Evolutionary conservation across 2,329 filamentous ascomycete species (phyloP), one percentile per base, ranked within the genome.

Genomic region (Podosphaera fusca): DNA sequence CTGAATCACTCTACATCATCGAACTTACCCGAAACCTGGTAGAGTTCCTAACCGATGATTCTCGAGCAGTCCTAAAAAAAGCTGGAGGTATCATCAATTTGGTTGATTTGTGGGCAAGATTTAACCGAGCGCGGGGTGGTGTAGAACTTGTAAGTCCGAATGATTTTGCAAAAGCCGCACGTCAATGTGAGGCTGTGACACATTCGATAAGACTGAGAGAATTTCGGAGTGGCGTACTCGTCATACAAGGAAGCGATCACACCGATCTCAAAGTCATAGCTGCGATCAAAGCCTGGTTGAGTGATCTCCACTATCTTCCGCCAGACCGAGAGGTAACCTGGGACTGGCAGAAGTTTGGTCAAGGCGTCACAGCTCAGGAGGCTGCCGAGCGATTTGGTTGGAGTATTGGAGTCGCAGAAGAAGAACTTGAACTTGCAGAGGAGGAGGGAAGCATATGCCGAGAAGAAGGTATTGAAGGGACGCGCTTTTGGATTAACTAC

Each of bases 381-480:
- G 80, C 81, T 0, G 92, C 92, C 0, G 86, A 94, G 68, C 75
- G 80, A 55, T 98, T 98, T 69, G 87, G 89, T 4, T 98, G 92
- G 92, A 96, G 92, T 67, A 84, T 98, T 6, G 92, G 92, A 7
- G 90, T 98, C 30, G 92, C 92, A 1, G 85, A 84, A 59, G 92
- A 96, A 68, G 92, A 98, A 70, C 74, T 98, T 10, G 86, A 95
- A 67, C 95, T 98, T 90, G 89, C 89, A 0, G 92, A 98, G 69
- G 90, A 96, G 68, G 80, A 78, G 57, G 92, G 92, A 0, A 80
- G 81, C 2, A 68, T 98, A 29, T 96, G 90, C 68, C 82, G 92
- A 53, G 92, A 98, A 68, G 89, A 94, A 64, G 84, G 87, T 3
- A 79, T 96, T 12, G 89, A 95, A 68, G 92, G 92, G 0, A 73